Percentiles rank a stretch among this genome's conserved stretches.
phyloP scores from a whole-genome alignment of 768 basidiomycete genomes.

The Psilocybe cubensis region DNA sequence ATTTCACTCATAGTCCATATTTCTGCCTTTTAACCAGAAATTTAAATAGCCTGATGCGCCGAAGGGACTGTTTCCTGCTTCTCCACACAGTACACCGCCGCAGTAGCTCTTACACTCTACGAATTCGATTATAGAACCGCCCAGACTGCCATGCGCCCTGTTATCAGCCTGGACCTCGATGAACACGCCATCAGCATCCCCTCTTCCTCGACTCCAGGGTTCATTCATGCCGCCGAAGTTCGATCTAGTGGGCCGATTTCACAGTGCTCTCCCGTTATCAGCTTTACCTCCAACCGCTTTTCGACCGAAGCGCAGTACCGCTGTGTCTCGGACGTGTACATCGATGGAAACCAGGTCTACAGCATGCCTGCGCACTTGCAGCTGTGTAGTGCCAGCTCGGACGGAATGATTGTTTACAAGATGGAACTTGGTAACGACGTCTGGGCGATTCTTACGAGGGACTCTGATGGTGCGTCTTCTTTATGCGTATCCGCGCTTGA shows the following conservation, averaged over 20 bases:
- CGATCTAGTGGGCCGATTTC: constrained; percentile 11
- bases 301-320: constrained; percentile 13
- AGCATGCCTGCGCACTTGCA: constrained; percentile 9
- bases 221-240: constrained; percentile 19
- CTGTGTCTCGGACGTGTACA: constrained; percentile 18
- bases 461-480: constrained; percentile 13
- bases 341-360: constrained; percentile 16
- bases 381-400: neutral
- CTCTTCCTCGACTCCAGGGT: constrained; percentile 2
- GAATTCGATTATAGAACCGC: constrained; percentile 14
- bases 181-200: constrained; percentile 20
- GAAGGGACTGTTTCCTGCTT: neutral
- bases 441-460: constrained; percentile 19
- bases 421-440: constrained; percentile 18
- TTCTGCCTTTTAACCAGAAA: no score
- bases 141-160: constrained; percentile 3
- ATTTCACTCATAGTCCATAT: no score
- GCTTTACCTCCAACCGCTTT: constrained; percentile 20
- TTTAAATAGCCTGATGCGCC: no score
- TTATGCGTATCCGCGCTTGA: neutral
- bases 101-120: constrained; percentile 16
- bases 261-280: constrained; percentile 20
- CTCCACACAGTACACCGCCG: neutral
- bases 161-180: constrained; percentile 29
- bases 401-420: constrained; percentile 12